Evolutionary conservation across 441 rosid species (phyloP).

Genomic region (Hura crepitans): DNA sequence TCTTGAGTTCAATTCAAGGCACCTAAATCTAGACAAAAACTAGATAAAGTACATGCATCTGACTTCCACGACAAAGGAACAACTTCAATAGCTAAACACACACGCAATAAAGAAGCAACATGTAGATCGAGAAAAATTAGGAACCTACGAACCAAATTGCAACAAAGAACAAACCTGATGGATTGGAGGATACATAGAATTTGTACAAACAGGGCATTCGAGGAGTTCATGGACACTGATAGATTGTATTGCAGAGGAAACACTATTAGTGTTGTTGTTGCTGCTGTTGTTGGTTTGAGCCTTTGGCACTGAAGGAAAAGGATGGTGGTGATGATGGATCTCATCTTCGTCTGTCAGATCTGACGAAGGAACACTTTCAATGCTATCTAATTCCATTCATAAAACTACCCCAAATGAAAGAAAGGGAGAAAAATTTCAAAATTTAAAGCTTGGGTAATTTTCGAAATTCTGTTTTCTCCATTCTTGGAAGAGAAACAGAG

Average conservation of each 20-base stretch:
- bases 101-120: background rate
- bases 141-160: constrained; percentile 13
- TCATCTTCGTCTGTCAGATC: constrained; percentile 78
- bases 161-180: constrained; percentile 61
- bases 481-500: background rate
- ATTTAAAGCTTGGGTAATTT: constrained; percentile 21
- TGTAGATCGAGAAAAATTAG: constrained; percentile 2
- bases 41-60: background rate
- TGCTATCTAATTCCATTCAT: constrained; percentile 69
- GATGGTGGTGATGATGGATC: constrained; percentile 65
- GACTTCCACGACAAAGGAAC: background rate
- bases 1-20: constrained; percentile 1
- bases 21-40: background rate
- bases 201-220: constrained; percentile 96
- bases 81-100: background rate
- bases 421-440: constrained; percentile 5
- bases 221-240: constrained; percentile 95
- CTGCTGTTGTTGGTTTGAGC: constrained; percentile 39
- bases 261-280: constrained; percentile 32
- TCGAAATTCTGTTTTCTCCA: constrained; percentile 8
- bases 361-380: constrained; percentile 65
- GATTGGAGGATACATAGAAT: constrained; percentile 98
- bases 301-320: constrained; percentile 56
- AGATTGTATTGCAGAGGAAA: constrained; percentile 49
- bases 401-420: constrained; percentile 12